Percentiles rank a stretch among this genome's conserved stretches.
phyloP scores from a whole-genome alignment of 768 basidiomycete genomes.

The Russula olivacea region DNA sequence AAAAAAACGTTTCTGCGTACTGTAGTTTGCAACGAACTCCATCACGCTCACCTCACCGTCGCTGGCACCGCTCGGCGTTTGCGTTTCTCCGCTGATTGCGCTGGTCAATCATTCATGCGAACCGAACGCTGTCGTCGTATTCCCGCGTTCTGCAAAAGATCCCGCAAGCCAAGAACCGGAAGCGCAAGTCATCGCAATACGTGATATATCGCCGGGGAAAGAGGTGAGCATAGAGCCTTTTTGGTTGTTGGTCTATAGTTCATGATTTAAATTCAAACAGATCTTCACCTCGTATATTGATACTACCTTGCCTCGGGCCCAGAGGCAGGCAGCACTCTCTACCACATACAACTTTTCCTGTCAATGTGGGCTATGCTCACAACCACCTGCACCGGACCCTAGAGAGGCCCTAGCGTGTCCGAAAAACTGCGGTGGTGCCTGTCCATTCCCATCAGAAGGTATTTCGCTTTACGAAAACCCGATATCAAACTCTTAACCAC shows the following conservation, averaged over 20 bases:
- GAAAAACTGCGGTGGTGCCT: slow-evolving; percentile 58
- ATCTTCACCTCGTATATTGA: slow-evolving; percentile 83
- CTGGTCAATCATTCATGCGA: slow-evolving; percentile 85
- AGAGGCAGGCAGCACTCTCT: slow-evolving; percentile 51
- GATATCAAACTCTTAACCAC: background rate
- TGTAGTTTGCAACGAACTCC: slow-evolving; percentile 85
- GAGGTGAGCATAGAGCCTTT: slow-evolving; percentile 46
- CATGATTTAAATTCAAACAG: slow-evolving; percentile 34
- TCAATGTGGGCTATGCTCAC: slow-evolving; percentile 52
- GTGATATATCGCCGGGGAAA: slow-evolving; percentile 54
- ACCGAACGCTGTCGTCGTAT: slow-evolving; percentile 89
- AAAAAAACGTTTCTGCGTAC: background rate
- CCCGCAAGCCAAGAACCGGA: slow-evolving; percentile 44
- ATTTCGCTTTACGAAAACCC: background rate
- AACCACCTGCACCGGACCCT: slow-evolving; percentile 44
- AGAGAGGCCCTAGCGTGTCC: slow-evolving; percentile 68
- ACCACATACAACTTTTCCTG: slow-evolving; percentile 81
- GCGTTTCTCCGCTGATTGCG: slow-evolving; percentile 74
- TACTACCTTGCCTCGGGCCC: slow-evolving; percentile 56
- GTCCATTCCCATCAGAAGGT: slow-evolving; percentile 60
- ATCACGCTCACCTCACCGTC: slow-evolving; percentile 78
- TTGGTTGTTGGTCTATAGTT: background rate
- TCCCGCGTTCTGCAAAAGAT: slow-evolving; percentile 50
- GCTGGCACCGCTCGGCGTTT: slow-evolving; percentile 74
- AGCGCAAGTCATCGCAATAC: slow-evolving; percentile 70